phyloP scores from a whole-genome alignment of 2,329 filamentous ascomycete genomes.

The Chaetomiaceae sp. region DNA sequence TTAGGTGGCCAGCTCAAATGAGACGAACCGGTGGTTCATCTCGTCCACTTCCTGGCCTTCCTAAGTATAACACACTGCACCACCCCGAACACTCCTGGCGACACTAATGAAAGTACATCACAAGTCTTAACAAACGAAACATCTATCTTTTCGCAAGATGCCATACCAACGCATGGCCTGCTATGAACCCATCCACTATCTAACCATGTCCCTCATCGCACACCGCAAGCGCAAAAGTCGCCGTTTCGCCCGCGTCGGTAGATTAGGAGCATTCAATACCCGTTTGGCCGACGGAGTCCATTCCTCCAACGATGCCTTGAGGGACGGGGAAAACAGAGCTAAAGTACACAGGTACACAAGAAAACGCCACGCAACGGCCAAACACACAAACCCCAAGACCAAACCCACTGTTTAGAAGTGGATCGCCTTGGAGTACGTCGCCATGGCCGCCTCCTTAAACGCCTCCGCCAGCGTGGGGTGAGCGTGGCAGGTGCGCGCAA shows the following conservation, averaged over 20 bases:
- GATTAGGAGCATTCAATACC: constrained; percentile 11
- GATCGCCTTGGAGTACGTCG: constrained; percentile 89
- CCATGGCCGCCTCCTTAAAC: constrained; percentile 99
- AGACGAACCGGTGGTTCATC: too few relatives aligned
- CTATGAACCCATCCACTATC: constrained; percentile 3
- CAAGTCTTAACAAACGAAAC: not conserved
- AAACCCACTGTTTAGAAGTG: constrained; percentile 62
- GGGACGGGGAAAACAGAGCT: constrained; percentile 18
- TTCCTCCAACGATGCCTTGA: constrained; percentile 20
- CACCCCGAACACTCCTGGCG: not conserved
- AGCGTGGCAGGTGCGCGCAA: constrained; percentile 90
- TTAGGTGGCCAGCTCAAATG: too few relatives aligned
- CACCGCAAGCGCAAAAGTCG: constrained; percentile 1
- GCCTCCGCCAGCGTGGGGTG: constrained; percentile 95
- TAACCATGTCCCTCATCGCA: not conserved
- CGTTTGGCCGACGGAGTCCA: constrained; percentile 18
- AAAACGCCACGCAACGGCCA: constrained; percentile 18
- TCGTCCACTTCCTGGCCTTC: too few relatives aligned
- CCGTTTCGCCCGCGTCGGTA: constrained; percentile 6
- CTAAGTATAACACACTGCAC: not conserved
- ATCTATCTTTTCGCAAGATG: constrained; percentile 7
- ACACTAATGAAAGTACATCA: not conserved
- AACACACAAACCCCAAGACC: constrained; percentile 15
- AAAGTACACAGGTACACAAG: constrained; percentile 25
- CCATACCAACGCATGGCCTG: not conserved